phyloP scores from a whole-genome alignment of 2,329 filamentous ascomycete species.

The Diaporthe destruens region DNA sequence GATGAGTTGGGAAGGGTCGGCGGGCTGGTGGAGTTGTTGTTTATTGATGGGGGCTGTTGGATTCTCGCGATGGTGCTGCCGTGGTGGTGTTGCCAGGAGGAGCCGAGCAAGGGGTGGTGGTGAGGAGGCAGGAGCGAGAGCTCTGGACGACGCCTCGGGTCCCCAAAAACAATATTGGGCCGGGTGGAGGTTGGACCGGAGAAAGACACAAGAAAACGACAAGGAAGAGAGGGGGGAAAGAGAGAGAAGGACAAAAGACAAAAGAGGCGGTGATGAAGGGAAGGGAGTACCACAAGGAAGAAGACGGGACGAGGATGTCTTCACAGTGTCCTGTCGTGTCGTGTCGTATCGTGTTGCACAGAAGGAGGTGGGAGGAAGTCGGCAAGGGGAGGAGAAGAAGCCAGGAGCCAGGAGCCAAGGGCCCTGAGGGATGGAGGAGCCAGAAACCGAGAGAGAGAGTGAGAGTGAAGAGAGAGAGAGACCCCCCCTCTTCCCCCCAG shows the following conservation, averaged over 20 bases:
- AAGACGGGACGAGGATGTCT: conserved; percentile 36
- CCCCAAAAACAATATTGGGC: conserved; percentile 29
- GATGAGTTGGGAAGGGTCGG: not conserved
- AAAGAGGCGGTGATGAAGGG: conserved; percentile 37
- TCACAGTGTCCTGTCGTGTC: conserved; percentile 30
- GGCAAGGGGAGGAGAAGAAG: conserved; percentile 24
- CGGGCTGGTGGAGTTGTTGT: conserved; percentile 35
- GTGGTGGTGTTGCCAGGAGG: conserved; percentile 14
- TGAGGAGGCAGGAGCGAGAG: conserved; percentile 19
- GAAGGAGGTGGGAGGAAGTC: conserved; percentile 34
- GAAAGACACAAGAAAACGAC: conserved; percentile 35
- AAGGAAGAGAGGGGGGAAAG: not conserved
- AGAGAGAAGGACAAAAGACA: conserved; percentile 36
- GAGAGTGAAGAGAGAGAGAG: not conserved
- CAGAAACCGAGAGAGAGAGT: conserved; percentile 10
- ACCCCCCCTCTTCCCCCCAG: not conserved
- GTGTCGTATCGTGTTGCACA: conserved; percentile 29
- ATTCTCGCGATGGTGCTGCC: conserved; percentile 21
- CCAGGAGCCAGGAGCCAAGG: conserved; percentile 16
- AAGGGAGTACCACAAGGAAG: conserved; percentile 40
- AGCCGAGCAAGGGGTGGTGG: conserved; percentile 15
- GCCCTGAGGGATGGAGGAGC: conserved; percentile 4
- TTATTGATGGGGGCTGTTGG: conserved; percentile 39
- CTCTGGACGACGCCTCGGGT: conserved; percentile 26
- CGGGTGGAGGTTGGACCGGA: conserved; percentile 32